Percentiles rank a stretch among this genome's conserved stretches.
Conservation (phyloP, 1,139 yeast genomes). For the Hanseniaspora uvarum region DNA sequence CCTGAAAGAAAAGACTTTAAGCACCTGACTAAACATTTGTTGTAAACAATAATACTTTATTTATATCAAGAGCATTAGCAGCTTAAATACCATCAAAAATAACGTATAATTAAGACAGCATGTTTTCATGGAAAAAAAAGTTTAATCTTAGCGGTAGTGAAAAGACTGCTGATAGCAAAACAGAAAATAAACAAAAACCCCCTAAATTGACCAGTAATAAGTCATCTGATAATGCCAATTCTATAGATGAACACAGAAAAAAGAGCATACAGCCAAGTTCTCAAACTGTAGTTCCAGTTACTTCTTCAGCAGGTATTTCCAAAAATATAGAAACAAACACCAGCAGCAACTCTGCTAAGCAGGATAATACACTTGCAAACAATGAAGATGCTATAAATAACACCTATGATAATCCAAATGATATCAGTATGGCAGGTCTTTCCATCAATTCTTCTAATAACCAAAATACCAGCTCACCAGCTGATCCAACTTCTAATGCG, state of each 20-base stretch:
- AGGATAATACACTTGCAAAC: not conserved
- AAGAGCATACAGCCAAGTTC: not conserved
- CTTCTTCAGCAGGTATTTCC: constrained; percentile 25
- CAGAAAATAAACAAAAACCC: not conserved
- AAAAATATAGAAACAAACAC: not conserved
- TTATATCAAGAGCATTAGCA: not conserved
- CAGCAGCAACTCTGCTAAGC: not conserved
- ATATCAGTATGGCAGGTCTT: constrained; percentile 15
- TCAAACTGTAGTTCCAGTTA: constrained; percentile 25
- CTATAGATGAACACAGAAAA: not conserved
- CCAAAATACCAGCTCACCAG: not conserved
- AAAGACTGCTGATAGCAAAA: constrained; percentile 1
- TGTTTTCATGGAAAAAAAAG: constrained; percentile 17
- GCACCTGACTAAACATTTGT: no score
- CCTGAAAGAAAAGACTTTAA: no score
- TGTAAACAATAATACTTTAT: not conserved
- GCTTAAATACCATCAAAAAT: no score
- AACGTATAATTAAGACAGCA: not conserved
- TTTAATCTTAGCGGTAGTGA: constrained; percentile 11
- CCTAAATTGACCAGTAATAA: not conserved
- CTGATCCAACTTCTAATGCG: not conserved
- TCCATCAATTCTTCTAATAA: not conserved
- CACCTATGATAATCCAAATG: constrained; percentile 11
- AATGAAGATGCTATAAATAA: not conserved
- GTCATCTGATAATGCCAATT: not conserved